phyloP scores from a whole-genome alignment of 345 rosid genomes.

The Pistacia vera region DNA sequence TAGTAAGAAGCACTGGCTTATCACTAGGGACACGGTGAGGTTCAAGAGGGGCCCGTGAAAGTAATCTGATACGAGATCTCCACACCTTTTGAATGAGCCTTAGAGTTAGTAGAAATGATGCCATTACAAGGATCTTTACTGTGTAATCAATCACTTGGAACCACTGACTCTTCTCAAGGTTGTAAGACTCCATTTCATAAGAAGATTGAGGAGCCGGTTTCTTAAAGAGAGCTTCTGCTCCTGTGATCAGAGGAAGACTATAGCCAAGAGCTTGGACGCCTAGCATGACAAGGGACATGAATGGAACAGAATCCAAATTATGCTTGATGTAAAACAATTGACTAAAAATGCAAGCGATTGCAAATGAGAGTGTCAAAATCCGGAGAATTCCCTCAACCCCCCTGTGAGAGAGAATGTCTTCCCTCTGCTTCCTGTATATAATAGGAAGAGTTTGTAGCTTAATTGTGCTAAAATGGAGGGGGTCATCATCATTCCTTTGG shows the following conservation, averaged over 20 bases:
- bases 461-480: constrained; percentile 54
- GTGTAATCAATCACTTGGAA: constrained; percentile 64
- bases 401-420: constrained; percentile 75
- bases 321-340: constrained; percentile 62
- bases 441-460: constrained; percentile 69
- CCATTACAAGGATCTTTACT: constrained; percentile 75
- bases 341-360: constrained; percentile 65
- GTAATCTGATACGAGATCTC: constrained; percentile 70
- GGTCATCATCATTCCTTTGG: constrained; percentile 72
- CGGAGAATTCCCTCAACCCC: constrained; percentile 80
- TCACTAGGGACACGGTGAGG: constrained; percentile 72
- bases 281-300: constrained; percentile 79
- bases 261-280: constrained; percentile 90
- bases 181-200: constrained; percentile 45
- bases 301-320: constrained; percentile 47
- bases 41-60: constrained; percentile 51
- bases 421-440: constrained; percentile 74
- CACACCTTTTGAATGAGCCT: constrained; percentile 86
- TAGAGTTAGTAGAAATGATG: constrained; percentile 66
- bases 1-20: constrained; percentile 47
- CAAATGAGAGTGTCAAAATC: constrained; percentile 69
- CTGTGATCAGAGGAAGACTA: constrained; percentile 78
- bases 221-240: constrained; percentile 81
- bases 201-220: constrained; percentile 51
- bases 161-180: constrained; percentile 71